A percentile compares a stretch with the other conserved stretches of the same genome.
phyloP scores from a whole-genome alignment of 331 rosid genomes.

The Malus hybrid region DNA sequence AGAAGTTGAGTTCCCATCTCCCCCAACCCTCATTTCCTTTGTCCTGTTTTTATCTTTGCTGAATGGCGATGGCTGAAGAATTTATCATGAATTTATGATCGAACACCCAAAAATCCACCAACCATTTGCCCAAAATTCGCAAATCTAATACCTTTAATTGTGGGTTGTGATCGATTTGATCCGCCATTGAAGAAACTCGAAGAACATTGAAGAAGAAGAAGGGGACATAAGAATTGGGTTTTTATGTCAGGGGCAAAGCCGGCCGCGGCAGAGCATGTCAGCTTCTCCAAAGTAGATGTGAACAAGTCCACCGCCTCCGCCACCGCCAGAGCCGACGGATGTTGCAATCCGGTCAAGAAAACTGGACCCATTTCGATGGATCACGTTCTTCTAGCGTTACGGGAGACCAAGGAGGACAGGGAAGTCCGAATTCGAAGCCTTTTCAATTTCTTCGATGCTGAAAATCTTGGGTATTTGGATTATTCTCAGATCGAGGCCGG shows the following conservation, averaged over 20 bases:
- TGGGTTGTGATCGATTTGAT: not conserved
- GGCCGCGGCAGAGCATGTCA: slow-evolving; percentile 47
- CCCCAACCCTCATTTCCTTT: not conserved
- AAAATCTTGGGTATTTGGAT: slow-evolving; percentile 54
- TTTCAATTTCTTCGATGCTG: slow-evolving; percentile 60
- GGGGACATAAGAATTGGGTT: not conserved
- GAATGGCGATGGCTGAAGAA: not conserved
- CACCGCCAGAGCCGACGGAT: not conserved
- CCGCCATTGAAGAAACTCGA: not conserved
- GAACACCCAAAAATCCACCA: not conserved
- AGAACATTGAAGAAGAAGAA: not conserved
- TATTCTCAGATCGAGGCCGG: slow-evolving; percentile 72
- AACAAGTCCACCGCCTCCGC: not conserved
- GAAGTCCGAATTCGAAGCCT: slow-evolving; percentile 62
- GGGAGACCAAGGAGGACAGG: slow-evolving; percentile 73
- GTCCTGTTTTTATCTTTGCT: not conserved
- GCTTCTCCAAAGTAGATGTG: slow-evolving; percentile 27
- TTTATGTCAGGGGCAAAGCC: slow-evolving; percentile 51
- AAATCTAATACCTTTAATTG: not conserved
- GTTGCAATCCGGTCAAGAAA: slow-evolving; percentile 34
- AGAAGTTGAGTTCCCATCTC: not conserved
- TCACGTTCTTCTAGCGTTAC: slow-evolving; percentile 63
- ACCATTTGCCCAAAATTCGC: not conserved
- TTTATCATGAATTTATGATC: not conserved
- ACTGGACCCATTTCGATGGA: slow-evolving; percentile 50